phyloP scores from a whole-genome alignment of 805 yeast species.

The Ogataea kodamae region DNA sequence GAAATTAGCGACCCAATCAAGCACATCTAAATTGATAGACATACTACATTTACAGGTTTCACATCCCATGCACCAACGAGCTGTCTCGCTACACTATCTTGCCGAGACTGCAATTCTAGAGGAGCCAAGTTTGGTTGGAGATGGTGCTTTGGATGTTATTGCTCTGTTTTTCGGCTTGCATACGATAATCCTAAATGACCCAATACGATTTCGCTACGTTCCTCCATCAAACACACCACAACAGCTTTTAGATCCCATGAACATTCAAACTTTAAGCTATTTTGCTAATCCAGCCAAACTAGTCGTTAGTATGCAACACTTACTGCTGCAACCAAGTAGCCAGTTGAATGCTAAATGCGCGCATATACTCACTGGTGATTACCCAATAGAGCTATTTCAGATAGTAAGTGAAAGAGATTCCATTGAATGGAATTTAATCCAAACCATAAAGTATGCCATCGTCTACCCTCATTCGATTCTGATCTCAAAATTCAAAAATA shows the following conservation, averaged over 20 bases:
- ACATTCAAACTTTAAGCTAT: conserved; percentile 15
- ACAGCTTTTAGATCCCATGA: conserved; percentile 20
- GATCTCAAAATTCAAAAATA: conserved; percentile 11
- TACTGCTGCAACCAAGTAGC: conserved; percentile 13
- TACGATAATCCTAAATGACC: conserved; percentile 24
- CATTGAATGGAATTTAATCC: conserved; percentile 22
- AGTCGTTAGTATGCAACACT: conserved; percentile 20
- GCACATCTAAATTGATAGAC: conserved; percentile 2
- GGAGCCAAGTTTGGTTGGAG: conserved; percentile 1
- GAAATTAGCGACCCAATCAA: not conserved
- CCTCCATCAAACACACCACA: conserved; percentile 17
- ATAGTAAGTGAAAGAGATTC: conserved; percentile 14
- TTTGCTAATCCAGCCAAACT: conserved; percentile 25
- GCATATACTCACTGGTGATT: conserved; percentile 16
- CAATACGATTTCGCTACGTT: conserved; percentile 24
- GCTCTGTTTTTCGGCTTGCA: conserved; percentile 23
- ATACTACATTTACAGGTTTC: conserved; percentile 2
- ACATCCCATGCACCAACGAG: conserved; percentile 4
- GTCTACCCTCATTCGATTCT: conserved; percentile 32
- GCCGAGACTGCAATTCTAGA: conserved; percentile 6
- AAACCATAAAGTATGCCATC: conserved; percentile 29
- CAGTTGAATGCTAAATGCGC: conserved; percentile 14
- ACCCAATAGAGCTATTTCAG: conserved; percentile 16
- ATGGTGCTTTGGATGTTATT: conserved; percentile 12
- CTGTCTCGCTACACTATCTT: conserved; percentile 7